Evolutionary conservation across 345 rosid species (phyloP), one percentile per base, ranked within the genome.

Genomic region (Brassica incana): DNA sequence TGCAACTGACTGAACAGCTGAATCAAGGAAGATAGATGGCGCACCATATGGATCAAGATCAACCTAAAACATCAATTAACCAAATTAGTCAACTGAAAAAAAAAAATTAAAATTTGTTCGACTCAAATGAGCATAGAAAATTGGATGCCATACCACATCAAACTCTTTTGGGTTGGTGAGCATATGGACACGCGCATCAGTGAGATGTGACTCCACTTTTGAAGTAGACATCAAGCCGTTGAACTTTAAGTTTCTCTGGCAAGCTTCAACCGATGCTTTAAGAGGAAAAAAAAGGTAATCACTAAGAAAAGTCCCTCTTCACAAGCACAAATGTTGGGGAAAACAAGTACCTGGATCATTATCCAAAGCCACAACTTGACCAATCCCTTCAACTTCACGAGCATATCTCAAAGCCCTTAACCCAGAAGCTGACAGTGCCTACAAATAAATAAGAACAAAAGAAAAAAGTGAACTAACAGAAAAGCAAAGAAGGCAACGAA

Each of bases 31-130:
- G 14, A 93, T 78, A 9, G 99, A 92, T 23, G 99, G 99, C 2
- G 99, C 86, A 77, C 99, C 99, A 72, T 96, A 96, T 74, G 99
- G 99, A 85, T 96, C 99, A 60, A 93, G 97, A 88, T 96, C 99
- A 88, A 96, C 98, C 99, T 93, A 87, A 78, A 77, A 87, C 35
- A 81, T 43, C 58, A 68, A 54, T 45, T 18, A 50, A 67, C 35
- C 74, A 80, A 16, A 65, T 54, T 43, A 76, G 48, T 48, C 33
- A 29, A 11, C 54, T 6, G 43, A 38, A 38, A 6, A 0, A 38
- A 38, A 7, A 38, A 1, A 36, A 36, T 30, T 30, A 8, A 38
- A 8, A 8, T 38, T 35, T 35, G 35, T 35, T 35, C 0, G 11
- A 38, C 10, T 38, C 33, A 38, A 38, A 38, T 38, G 45, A 38